Base-by-base conservation (phyloP, 805 yeast species). In the Crinitomyces ghanaensis region DNA sequence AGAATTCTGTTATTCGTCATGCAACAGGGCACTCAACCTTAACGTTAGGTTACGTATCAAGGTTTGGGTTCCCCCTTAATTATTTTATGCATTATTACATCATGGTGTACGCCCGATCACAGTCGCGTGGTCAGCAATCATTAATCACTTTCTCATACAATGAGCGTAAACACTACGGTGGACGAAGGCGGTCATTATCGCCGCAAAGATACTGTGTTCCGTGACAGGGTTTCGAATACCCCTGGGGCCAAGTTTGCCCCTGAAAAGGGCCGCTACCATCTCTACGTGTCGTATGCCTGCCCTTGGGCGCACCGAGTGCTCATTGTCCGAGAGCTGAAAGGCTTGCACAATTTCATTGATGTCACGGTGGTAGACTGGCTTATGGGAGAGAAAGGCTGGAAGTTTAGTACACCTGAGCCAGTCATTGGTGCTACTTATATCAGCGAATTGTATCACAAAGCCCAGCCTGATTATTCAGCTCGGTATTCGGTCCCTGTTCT, bases 301-400 rank as follows among this genome's bases (percentile, higher is more conserved):
- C 97, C 98, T 3, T 88, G 96, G 86, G 96, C 96, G 1, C 93
- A 83, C 52, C 68, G 97, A 42, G 73, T 86, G 0, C 63, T 86
- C 38, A 77, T 84, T 34, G 66, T 77, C 3, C 62, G 95, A 34
- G 57, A 68, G 8, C 62, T 88, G 41, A 84, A 85, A 60, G 94
- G 95, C 1, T 55, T 79, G 32, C 54, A 62, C n/a, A 63, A 63
- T 34, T 50, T 62, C 23, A 65, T 63, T 35, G 50, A 60, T 31
- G 53, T 62, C 20, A 73, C 86, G 14, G 84, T 83, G 25, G 96
- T 88, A 8, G 93, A 85, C 55, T 85, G 95, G 88, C 76, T 74
- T 48, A 69, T 88, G 78, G 95, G 80, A 43, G 68, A 63, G 8
- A 65, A 78, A 38, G 96, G 97, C 4, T 88, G 98, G 98, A 71